Evolutionary conservation across 2,329 filamentous ascomycete species (phyloP), one percentile per base, ranked within the genome.

Genomic region (Furcasterigmium sp.): DNA sequence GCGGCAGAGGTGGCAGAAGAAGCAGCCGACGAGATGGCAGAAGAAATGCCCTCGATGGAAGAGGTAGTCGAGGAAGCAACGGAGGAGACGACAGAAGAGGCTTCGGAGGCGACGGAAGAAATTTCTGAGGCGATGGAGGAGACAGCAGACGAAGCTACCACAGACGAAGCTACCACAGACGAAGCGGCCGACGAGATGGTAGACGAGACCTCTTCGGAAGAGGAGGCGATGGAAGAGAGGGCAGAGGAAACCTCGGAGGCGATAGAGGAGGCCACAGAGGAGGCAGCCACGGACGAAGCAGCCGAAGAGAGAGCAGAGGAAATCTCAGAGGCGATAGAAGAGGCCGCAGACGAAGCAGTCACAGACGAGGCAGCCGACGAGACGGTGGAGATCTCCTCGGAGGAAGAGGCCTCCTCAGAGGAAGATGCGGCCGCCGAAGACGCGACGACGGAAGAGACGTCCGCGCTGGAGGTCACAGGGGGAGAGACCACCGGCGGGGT

Each of bases 401-500:
- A 32, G 18, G n/a, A n/a, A n/a, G n/a, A n/a, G n/a, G n/a, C n/a
- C n/a, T n/a, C n/a, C n/a, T n/a, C 14, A 11, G 23, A 26, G 11
- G 23, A 26, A 26, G 23, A 26, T 37, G 42, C 28, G 41, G 26
- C 9, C 9, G 36, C 17, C 17, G 43, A 37, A 17, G 3, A 35
- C 7, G 43, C 39, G 13, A 21, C 19, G 8, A 43, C 42, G 2
- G n/a, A 20, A 11, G 43, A 39, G 11, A 30, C 32, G 19, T 18
- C 15, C 6, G 23, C 6, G 37, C 30, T 41, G 28, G 18, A 14
- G 14, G 11, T 8, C 45, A 11, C 23, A 11, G 23, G 7, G 7
- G 23, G 11, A 11, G 23, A 50, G 37, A 37, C 20, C 36, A 36
- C 44, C 39, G 42, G 23, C 19, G 43, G 45, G 17, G 52, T 36